Percentiles rank a stretch among this genome's conserved stretches.
These are phyloP conservation scores for Golubevia pallescens DNA, from an alignment of 1,284 basidiomycete genomes.

Conservation along the genomic window DNA sequence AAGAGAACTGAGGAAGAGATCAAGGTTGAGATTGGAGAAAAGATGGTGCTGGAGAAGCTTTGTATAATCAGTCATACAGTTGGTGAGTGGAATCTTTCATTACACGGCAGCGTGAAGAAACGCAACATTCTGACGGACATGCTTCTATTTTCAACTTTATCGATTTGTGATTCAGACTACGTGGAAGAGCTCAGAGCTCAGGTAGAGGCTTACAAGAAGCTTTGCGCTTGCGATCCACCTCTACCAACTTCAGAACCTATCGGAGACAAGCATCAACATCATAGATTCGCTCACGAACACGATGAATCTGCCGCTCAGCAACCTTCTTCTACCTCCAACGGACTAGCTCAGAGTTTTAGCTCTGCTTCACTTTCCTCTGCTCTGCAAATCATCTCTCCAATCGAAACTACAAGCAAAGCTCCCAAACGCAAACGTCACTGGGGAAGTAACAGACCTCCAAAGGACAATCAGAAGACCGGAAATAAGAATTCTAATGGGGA, in stretches of 20 bases:
- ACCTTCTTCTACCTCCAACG: not conserved
- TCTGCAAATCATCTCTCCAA: too few relatives aligned
- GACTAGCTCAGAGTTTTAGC: not conserved
- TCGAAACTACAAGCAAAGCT: not conserved
- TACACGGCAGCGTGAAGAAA: not conserved
- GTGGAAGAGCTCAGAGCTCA: constrained; percentile 13
- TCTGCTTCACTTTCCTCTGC: not conserved
- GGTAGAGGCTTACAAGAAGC: constrained; percentile 15
- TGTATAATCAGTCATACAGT: constrained; percentile 10
- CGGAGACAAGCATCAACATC: constrained; percentile 4
- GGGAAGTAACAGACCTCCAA: constrained; percentile 24
- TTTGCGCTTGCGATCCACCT: constrained; percentile 10
- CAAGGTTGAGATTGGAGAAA: not conserved
- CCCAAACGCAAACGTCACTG: constrained; percentile 20
- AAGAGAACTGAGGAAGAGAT: constrained; percentile 6
- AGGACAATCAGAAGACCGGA: not conserved
- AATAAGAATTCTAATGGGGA: not conserved
- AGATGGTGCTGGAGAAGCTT: constrained; percentile 10
- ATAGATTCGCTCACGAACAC: not conserved
- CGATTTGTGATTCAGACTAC: constrained; percentile 20
- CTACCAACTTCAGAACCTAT: constrained; percentile 15
- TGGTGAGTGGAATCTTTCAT: constrained; percentile 6
- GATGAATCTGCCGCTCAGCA: not conserved
- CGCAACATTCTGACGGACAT: not conserved
- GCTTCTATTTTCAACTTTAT: constrained; percentile 54